Conservation (phyloP, 163 green algal genomes). For the Scenedesmus sp. region DNA sequence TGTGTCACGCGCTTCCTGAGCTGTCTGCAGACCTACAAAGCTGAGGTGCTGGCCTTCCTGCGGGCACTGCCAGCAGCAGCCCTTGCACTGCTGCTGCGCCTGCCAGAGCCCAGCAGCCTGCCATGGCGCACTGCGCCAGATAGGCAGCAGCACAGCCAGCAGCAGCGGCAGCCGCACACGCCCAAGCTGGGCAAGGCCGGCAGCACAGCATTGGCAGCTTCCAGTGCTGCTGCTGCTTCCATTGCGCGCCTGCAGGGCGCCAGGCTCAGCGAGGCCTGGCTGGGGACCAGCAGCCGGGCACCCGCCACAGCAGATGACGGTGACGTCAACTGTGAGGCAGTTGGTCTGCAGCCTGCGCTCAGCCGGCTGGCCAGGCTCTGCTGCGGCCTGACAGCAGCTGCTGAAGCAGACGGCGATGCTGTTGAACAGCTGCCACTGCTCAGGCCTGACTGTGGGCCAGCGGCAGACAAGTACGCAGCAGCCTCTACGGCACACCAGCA, state of each 20-base stretch:
- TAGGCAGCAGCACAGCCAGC: neutral
- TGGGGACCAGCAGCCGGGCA: neutral
- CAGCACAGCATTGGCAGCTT: neutral
- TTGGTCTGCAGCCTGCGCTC: neutral
- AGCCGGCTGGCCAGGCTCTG: conserved; percentile 30
- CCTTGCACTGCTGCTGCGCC: conserved; percentile 10
- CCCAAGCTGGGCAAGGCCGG: neutral
- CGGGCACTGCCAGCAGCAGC: conserved; percentile 6
- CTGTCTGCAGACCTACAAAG: conserved; percentile 35
- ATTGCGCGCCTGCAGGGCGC: conserved; percentile 9
- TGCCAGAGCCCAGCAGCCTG: conserved; percentile 19
- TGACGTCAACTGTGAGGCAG: neutral
- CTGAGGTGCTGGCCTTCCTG: conserved; percentile 40
- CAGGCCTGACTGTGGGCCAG: neutral
- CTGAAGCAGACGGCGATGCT: neutral
- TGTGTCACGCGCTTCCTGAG: neutral
- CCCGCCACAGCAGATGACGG: neutral
- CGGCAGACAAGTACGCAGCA: neutral
- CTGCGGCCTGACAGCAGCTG: neutral
- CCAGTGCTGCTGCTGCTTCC: neutral
- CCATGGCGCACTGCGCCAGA: neutral
- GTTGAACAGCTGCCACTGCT: conserved; percentile 10
- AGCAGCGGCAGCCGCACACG: neutral
- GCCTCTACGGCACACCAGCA: neutral
- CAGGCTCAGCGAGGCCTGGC: neutral